These are phyloP conservation scores for Paramecium tetraurelia DNA, from an alignment of 73 alveolate species.

Conservation along the genomic window DNA sequence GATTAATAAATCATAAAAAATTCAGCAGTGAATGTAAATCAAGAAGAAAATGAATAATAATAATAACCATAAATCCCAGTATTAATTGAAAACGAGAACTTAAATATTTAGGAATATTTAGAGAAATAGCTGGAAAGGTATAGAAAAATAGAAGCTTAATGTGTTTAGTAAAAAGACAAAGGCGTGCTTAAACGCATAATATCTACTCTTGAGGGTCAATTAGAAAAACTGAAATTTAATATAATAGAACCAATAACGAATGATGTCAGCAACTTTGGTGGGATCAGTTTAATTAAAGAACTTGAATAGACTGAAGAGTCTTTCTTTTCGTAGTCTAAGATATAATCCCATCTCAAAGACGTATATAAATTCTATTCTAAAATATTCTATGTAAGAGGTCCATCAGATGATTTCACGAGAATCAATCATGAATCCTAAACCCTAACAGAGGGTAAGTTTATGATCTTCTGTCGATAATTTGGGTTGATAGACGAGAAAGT, in stretches of 20 bases:
- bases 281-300: slow-evolving; percentile 14
- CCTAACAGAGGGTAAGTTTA: slow-evolving; percentile 1
- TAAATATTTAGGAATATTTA: not conserved
- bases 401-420: slow-evolving; percentile 16
- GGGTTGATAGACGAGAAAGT: slow-evolving; percentile 15
- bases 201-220: not conserved
- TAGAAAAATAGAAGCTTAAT: not conserved
- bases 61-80: not conserved
- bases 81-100: not conserved
- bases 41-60: not conserved
- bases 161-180: not conserved
- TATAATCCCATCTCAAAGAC: not conserved
- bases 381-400: slow-evolving; percentile 24
- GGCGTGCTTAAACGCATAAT: not conserved
- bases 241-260: not conserved
- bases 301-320: not conserved
- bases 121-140: not conserved
- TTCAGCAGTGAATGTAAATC: not conserved
- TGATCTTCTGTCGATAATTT: slow-evolving; percentile 37
- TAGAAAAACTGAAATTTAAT: not conserved
- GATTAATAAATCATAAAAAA: not conserved
- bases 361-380: slow-evolving; percentile 8
- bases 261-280: slow-evolving; percentile 44
- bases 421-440: slow-evolving; percentile 26
- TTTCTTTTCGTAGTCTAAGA: not conserved